These are phyloP conservation scores for Thelephora terrestris DNA, from an alignment of 1,284 basidiomycete species.

Conservation along the genomic window DNA sequence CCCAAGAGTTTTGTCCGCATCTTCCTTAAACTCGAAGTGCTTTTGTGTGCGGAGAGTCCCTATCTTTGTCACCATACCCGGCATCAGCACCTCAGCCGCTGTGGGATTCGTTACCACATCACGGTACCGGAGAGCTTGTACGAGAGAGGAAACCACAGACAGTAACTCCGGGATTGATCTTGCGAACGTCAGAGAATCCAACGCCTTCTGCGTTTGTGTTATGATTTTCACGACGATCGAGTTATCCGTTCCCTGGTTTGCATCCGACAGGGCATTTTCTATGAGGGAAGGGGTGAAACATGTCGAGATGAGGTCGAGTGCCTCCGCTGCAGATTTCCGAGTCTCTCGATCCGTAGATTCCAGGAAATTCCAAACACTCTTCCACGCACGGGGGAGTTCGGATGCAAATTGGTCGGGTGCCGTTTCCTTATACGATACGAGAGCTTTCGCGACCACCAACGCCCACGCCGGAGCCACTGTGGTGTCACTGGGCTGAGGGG, in stretches of 20 bases:
- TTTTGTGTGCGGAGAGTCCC: constrained; percentile 71
- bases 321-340: constrained; percentile 53
- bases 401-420: constrained; percentile 37
- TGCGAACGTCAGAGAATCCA: constrained; percentile 62
- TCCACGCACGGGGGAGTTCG: constrained; percentile 66
- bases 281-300: constrained; percentile 65
- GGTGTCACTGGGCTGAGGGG: constrained; percentile 57
- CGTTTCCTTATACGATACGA: constrained; percentile 47
- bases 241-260: constrained; percentile 33
- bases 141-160: constrained; percentile 46
- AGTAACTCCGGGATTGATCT: constrained; percentile 67
- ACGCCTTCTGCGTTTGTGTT: constrained; percentile 48
- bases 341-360: constrained; percentile 47
- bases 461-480: constrained; percentile 66
- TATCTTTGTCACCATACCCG: constrained; percentile 66
- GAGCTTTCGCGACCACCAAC: constrained; percentile 56
- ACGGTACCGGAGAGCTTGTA: constrained; percentile 33
- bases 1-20: constrained; percentile 74
- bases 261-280: constrained; percentile 37
- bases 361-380: constrained; percentile 64
- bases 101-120: constrained; percentile 34
- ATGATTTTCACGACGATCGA: constrained; percentile 56
- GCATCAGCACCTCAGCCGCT: constrained; percentile 64
- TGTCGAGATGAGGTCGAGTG: constrained; percentile 52
- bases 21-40: constrained; percentile 87